phyloP scores from a whole-genome alignment of 108 stramenopile species.

The Conticribra guillardii region DNA sequence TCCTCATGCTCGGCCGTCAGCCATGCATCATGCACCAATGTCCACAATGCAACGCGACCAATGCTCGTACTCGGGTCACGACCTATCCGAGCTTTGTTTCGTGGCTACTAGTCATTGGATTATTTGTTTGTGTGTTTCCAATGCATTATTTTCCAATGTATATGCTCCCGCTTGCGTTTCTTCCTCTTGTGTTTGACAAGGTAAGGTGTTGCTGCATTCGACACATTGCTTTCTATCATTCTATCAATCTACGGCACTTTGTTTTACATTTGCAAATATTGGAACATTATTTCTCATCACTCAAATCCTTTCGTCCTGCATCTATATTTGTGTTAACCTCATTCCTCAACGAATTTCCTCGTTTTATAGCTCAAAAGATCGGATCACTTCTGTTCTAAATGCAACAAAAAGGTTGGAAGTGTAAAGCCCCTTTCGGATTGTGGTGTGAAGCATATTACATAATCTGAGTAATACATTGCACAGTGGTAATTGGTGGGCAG shows the following conservation, averaged over 20 bases:
- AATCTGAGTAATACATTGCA: neutral
- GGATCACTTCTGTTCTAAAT: conserved; percentile 26
- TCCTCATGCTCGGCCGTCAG: conserved; percentile 17
- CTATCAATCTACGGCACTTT: neutral
- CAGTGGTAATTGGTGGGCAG: too few relatives aligned
- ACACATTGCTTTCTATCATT: too few relatives aligned
- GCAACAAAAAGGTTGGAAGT: conserved; percentile 5
- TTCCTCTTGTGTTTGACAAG: conserved; percentile 16
- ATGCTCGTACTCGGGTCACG: conserved; percentile 12
- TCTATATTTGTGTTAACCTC: neutral
- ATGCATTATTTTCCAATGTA: conserved; percentile 12
- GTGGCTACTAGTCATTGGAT: conserved; percentile 16
- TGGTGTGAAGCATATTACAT: conserved; percentile 11
- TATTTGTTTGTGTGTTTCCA: conserved; percentile 11
- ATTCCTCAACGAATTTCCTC: neutral
- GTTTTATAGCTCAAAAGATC: conserved; percentile 15
- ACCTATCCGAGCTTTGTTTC: conserved; percentile 19
- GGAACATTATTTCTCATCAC: too few relatives aligned
- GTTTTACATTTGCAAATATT: too few relatives aligned
- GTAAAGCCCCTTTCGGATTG: conserved; percentile 21
- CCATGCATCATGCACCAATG: conserved; percentile 20
- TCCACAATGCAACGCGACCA: conserved; percentile 10
- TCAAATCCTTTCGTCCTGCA: too few relatives aligned
- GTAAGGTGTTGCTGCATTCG: too few relatives aligned
- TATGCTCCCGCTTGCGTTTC: conserved; percentile 18